Evolutionary conservation across 192 early-diverging fungal genomes (phyloP).

Genomic region (Backusella sp.): DNA sequence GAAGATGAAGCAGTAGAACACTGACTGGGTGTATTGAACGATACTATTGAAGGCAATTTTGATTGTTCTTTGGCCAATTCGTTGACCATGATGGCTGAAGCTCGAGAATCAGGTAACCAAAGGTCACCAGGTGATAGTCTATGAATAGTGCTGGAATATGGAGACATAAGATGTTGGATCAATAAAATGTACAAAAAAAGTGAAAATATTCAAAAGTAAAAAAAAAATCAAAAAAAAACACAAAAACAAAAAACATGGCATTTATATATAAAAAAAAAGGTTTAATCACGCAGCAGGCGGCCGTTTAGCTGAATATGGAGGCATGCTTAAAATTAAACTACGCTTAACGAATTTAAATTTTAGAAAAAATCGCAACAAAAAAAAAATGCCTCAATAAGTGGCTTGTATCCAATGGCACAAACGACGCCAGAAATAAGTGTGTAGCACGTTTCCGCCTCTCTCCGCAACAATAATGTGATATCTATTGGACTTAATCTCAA

Average conservation of each 20-base stretch:
- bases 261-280: constrained; percentile 7
- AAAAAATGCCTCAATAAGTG: constrained; percentile 17
- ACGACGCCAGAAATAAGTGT: constrained; percentile 8
- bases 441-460: constrained; percentile 9
- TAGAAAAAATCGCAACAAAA: constrained; percentile 7
- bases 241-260: constrained; percentile 7
- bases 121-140: constrained; percentile 12
- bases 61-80: constrained; percentile 8
- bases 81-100: not conserved
- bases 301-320: constrained; percentile 2
- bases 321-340: not conserved
- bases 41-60: not conserved
- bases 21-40: not conserved
- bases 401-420: constrained; percentile 16
- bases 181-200: not conserved
- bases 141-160: constrained; percentile 9
- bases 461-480: constrained; percentile 8
- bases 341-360: not conserved
- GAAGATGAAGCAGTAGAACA: not conserved
- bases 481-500: constrained; percentile 4
- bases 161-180: not conserved
- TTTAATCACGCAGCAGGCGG: constrained; percentile 5
- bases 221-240: not conserved
- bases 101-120: constrained; percentile 15
- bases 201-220: not conserved